A percentile compares a stretch with the other conserved stretches of the same genome.
Conservation (phyloP, 176 grass and related monocot genomes). For the Oryza glaberrima region DNA sequence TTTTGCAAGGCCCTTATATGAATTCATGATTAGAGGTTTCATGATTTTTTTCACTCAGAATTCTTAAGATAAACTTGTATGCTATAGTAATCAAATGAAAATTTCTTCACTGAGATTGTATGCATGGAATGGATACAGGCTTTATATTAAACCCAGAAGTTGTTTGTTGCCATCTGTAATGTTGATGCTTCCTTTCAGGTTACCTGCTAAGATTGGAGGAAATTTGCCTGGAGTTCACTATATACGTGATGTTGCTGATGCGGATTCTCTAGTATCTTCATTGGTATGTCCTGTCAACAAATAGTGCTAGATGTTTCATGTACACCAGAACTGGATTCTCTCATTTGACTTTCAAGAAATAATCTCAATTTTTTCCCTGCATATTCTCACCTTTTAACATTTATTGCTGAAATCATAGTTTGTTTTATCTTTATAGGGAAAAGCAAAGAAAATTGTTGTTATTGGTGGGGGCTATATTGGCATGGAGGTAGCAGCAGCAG, state of each 20-base stretch:
- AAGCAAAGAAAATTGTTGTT: slow-evolving; percentile 75
- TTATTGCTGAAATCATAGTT: slow-evolving; percentile 30
- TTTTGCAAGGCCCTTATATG: slow-evolving; percentile 15
- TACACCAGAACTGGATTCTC: neutral
- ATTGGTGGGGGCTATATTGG: slow-evolving; percentile 99
- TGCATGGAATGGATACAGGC: neutral
- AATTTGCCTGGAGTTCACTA: slow-evolving; percentile 85
- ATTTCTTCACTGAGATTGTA: neutral
- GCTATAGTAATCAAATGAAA: neutral
- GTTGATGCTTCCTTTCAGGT: slow-evolving; percentile 45
- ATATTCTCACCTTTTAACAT: slow-evolving; percentile 12
- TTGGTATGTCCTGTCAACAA: slow-evolving; percentile 50
- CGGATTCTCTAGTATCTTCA: slow-evolving; percentile 89
- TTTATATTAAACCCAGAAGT: slow-evolving; percentile 5
- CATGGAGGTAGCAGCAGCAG: slow-evolving; percentile 92
- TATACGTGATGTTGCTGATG: slow-evolving; percentile 85
- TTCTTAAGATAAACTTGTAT: neutral
- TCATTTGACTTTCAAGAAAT: slow-evolving; percentile 9
- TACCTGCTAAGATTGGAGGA: slow-evolving; percentile 91
- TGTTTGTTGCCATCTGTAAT: slow-evolving; percentile 36
- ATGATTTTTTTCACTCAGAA: neutral
- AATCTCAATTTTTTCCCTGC: neutral
- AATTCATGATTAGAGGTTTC: slow-evolving; percentile 13
- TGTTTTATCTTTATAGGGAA: slow-evolving; percentile 55
- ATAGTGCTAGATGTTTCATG: neutral